These are phyloP conservation scores for Calycina marina DNA, from an alignment of 2,329 filamentous ascomycete genomes.

Conservation along the genomic window DNA sequence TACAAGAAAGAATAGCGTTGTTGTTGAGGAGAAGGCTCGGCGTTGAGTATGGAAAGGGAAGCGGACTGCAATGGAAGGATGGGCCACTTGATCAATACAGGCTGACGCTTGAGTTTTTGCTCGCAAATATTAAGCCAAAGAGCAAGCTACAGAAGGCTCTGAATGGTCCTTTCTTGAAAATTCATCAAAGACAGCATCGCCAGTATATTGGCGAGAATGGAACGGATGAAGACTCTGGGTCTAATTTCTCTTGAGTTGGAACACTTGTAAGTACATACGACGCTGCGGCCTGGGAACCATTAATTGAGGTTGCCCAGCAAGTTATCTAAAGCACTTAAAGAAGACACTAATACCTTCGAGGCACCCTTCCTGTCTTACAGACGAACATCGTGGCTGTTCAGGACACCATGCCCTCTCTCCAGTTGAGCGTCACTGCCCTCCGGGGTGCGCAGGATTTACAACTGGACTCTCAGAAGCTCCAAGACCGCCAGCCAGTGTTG, in stretches of 20 bases:
- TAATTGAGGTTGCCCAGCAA: background rate
- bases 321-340: background rate
- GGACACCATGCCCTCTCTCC: background rate
- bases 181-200: background rate
- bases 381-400: too few relatives aligned
- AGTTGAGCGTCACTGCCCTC: background rate
- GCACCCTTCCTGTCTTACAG: too few relatives aligned
- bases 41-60: conserved; percentile 71
- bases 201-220: background rate
- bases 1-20: conserved; percentile 62
- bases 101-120: background rate
- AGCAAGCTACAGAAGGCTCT: background rate
- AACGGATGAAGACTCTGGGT: background rate
- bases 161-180: background rate
- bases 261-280: background rate
- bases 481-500: background rate
- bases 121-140: background rate
- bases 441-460: background rate
- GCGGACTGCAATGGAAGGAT: conserved; percentile 77
- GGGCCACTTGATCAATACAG: background rate
- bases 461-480: background rate
- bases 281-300: background rate
- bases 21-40: conserved; percentile 76
- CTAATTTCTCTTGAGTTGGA: background rate
- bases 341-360: too few relatives aligned